These are phyloP conservation scores for Tremella fuciformis DNA, from an alignment of 768 basidiomycete genomes.

Conservation along the genomic window DNA sequence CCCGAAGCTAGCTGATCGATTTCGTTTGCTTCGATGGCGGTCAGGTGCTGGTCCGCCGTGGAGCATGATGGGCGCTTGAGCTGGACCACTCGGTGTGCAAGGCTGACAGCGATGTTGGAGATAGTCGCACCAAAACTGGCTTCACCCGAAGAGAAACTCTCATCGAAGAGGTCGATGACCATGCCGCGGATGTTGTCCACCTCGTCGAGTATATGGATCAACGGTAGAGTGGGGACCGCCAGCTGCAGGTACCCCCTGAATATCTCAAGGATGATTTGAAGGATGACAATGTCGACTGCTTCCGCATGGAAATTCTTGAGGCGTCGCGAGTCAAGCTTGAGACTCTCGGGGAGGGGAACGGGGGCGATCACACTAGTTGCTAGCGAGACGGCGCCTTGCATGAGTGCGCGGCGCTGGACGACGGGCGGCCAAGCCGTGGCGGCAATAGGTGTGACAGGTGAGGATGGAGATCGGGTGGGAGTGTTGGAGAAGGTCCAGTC, in stretches of 20 bases:
- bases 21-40: background rate
- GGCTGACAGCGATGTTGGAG: conserved; percentile 54
- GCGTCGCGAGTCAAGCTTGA: conserved; percentile 34
- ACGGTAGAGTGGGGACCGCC: conserved; percentile 6
- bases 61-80: too few species aligned
- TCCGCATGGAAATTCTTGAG: conserved; percentile 56
- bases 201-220: background rate
- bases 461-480: background rate
- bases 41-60: background rate
- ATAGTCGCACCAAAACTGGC: conserved; percentile 28
- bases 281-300: conserved; percentile 67
- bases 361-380: conserved; percentile 15
- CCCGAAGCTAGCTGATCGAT: background rate
- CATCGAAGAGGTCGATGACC: conserved; percentile 1
- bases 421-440: conserved; percentile 45
- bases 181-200: background rate
- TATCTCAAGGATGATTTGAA: conserved; percentile 77
- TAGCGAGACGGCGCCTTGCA: conserved; percentile 16
- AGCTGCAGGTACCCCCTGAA: conserved; percentile 63
- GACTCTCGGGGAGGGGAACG: conserved; percentile 46
- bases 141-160: conserved; percentile 30
- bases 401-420: conserved; percentile 38
- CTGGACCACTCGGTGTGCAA: conserved; percentile 7
- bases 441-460: background rate
- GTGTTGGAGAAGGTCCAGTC: conserved; percentile 11